Conservation (phyloP, 1,284 basidiomycete genomes). For the Trametes versicolor region DNA sequence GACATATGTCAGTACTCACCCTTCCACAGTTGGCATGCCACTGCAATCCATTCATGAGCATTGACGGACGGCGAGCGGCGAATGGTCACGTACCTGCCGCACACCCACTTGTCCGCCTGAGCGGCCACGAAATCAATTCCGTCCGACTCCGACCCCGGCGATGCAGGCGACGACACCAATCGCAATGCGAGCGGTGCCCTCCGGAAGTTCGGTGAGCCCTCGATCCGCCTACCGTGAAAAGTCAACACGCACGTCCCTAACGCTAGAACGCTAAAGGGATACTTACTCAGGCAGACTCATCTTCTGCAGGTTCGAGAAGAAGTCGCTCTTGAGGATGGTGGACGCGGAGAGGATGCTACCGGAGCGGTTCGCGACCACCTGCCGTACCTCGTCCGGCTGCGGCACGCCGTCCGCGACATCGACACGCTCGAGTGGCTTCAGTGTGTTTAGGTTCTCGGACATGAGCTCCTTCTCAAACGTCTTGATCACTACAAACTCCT, state of each 20-base stretch:
- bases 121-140: conserved; percentile 51
- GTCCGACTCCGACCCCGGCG: conserved; percentile 42
- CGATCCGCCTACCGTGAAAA: conserved; percentile 73
- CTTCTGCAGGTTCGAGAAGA: conserved; percentile 95
- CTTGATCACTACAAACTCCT: conserved; percentile 75
- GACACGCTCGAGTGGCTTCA: conserved; percentile 87
- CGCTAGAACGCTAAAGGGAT: background rate
- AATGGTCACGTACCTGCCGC: conserved; percentile 72
- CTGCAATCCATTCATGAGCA: conserved; percentile 44
- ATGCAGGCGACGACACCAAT: conserved; percentile 47
- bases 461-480: conserved; percentile 95
- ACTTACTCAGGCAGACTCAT: conserved; percentile 91
- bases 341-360: conserved; percentile 92
- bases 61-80: background rate
- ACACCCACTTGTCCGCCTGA: conserved; percentile 72
- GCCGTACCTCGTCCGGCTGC: conserved; percentile 88
- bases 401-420: conserved; percentile 81
- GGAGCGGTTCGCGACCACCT: conserved; percentile 85
- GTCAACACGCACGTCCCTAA: background rate
- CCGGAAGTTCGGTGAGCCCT: conserved; percentile 94
- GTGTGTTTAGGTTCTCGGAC: conserved; percentile 79
- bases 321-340: conserved; percentile 97
- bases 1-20: conserved; percentile 55
- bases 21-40: conserved; percentile 90
- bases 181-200: conserved; percentile 74